Percentiles rank a stretch among this genome's conserved stretches.
Evolutionary conservation across 2,329 filamentous ascomycete species (phyloP).

Genomic region (Pseudogymnoascus sp.): DNA sequence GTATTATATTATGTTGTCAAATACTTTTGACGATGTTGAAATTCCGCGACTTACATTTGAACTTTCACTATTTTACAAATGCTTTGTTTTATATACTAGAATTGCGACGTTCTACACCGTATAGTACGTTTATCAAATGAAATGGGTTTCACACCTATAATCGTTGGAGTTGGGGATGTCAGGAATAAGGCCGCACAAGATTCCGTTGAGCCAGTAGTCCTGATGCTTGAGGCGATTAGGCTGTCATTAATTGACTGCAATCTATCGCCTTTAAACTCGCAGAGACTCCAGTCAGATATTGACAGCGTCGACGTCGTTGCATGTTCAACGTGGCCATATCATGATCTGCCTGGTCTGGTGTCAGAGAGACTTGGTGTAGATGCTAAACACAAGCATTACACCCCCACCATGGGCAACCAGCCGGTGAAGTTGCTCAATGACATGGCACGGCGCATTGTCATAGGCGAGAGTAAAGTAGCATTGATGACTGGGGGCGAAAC

Average conservation of each 20-base stretch:
- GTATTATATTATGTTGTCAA: neutral
- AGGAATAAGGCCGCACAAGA: constrained; percentile 44
- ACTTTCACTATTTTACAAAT: neutral
- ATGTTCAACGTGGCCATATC: constrained; percentile 59
- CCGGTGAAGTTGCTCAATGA: constrained; percentile 54
- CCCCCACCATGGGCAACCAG: constrained; percentile 54
- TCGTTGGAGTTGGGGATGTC: constrained; percentile 54
- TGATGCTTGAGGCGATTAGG: constrained; percentile 49
- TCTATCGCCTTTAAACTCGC: constrained; percentile 22
- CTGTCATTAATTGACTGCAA: constrained; percentile 43
- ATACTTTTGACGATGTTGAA: neutral
- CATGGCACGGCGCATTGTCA: constrained; percentile 47
- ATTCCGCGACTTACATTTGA: neutral
- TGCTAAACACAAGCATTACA: constrained; percentile 40
- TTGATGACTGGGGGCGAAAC: constrained; percentile 57
- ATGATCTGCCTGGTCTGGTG: constrained; percentile 47
- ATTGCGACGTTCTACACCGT: neutral
- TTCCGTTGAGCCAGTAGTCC: constrained; percentile 47
- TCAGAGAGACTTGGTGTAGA: constrained; percentile 39
- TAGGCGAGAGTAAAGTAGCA: constrained; percentile 45
- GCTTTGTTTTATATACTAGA: neutral
- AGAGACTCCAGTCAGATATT: constrained; percentile 36
- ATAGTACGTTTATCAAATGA: neutral
- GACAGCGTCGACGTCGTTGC: constrained; percentile 52
- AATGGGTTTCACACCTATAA: constrained; percentile 36